Evolutionary conservation across 345 rosid species (phyloP).

Genomic region (Angophora floribunda): DNA sequence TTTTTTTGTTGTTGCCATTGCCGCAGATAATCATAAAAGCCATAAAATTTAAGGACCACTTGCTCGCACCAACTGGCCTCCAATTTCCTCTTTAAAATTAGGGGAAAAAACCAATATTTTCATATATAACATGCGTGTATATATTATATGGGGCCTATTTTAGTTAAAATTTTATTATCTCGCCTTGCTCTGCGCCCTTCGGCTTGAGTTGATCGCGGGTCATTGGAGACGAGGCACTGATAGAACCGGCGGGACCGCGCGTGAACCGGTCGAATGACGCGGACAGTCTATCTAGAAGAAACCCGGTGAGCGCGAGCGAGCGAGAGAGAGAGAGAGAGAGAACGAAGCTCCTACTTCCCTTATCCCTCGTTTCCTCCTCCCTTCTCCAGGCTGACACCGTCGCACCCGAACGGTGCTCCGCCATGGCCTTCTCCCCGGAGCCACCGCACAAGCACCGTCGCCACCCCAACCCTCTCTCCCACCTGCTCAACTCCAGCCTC

Average conservation of each 20-base stretch:
- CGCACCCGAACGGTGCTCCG: not conserved
- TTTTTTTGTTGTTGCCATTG: not conserved
- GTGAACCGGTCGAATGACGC: not conserved
- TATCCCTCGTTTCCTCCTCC: not conserved
- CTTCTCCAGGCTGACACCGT: not conserved
- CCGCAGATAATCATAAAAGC: not conserved
- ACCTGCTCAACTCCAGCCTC: slow-evolving; percentile 32
- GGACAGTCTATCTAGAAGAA: not conserved
- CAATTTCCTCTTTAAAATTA: not conserved
- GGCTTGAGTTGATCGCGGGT: not conserved
- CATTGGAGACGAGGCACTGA: not conserved
- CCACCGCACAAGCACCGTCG: not conserved
- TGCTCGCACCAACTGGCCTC: not conserved
- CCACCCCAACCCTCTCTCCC: slow-evolving; percentile 18
- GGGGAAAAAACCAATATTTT: not conserved
- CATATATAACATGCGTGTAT: no score
- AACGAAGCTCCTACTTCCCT: not conserved
- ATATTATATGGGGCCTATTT: no score
- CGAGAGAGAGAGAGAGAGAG: not conserved
- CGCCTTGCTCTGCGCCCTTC: not conserved
- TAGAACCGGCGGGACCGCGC: not conserved
- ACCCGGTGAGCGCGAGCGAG: not conserved
- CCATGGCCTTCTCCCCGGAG: not conserved
- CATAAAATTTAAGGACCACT: not conserved
- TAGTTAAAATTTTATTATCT: no score